Evolutionary conservation across 352 stramenopile species (phyloP).

Genomic region (Aphanomyces astaci): DNA sequence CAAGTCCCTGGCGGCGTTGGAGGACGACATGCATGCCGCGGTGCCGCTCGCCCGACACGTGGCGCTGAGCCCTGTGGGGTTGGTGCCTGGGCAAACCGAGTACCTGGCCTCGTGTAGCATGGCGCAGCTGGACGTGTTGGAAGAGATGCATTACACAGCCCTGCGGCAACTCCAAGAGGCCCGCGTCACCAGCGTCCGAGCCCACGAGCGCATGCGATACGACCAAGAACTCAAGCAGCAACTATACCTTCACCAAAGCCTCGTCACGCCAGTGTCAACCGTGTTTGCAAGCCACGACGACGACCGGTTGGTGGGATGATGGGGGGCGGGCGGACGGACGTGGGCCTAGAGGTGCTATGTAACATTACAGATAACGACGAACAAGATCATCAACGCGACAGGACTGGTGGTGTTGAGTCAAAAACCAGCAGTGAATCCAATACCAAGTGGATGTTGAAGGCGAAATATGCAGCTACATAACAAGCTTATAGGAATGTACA

Average conservation of each 20-base stretch:
- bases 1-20: conserved; percentile 42
- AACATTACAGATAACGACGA: too few relatives aligned
- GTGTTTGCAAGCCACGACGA: background rate
- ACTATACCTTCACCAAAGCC: conserved; percentile 3
- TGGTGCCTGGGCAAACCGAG: conserved; percentile 34
- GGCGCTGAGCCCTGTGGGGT: conserved; percentile 37
- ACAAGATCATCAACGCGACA: too few relatives aligned
- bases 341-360: too few relatives aligned
- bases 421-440: too few relatives aligned
- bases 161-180: conserved; percentile 52
- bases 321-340: too few relatives aligned
- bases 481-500: too few relatives aligned
- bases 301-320: background rate
- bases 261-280: background rate
- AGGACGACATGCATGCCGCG: conserved; percentile 32
- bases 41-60: conserved; percentile 35
- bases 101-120: conserved; percentile 54
- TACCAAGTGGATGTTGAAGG: too few relatives aligned
- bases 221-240: conserved; percentile 16
- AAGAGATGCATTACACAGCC: conserved; percentile 49
- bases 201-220: conserved; percentile 36
- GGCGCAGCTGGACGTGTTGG: conserved; percentile 64
- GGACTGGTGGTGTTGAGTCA: too few relatives aligned
- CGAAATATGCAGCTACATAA: too few relatives aligned
- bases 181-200: conserved; percentile 47